Evolutionary conservation across 805 yeast genomes (phyloP).

Genomic region (Dipodascopsis uninucleata): DNA sequence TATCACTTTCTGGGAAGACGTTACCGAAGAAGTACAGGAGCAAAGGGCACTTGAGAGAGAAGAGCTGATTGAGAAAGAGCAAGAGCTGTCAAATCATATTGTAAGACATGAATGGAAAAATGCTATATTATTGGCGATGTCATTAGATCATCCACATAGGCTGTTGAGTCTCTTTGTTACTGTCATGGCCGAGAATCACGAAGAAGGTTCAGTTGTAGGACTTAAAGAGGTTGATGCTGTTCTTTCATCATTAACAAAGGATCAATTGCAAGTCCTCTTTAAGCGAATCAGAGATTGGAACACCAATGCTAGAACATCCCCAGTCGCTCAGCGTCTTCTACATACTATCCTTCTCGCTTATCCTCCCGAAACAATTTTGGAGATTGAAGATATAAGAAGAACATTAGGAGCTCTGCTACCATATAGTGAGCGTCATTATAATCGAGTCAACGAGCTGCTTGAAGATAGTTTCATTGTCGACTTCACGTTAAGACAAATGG

Average conservation of each 20-base stretch:
- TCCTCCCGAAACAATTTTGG: conserved; percentile 53
- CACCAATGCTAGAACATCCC: conserved; percentile 75
- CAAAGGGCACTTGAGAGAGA: conserved; percentile 50
- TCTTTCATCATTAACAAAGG: conserved; percentile 53
- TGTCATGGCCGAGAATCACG: conserved; percentile 48
- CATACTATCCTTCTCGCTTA: conserved; percentile 58
- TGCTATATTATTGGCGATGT: conserved; percentile 81
- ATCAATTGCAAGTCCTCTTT: conserved; percentile 58
- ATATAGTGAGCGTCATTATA: conserved; percentile 80
- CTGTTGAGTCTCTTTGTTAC: conserved; percentile 71
- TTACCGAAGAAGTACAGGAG: conserved; percentile 66
- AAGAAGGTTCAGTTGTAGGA: conserved; percentile 51
- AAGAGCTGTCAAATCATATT: conserved; percentile 72
- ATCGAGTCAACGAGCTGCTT: conserved; percentile 69
- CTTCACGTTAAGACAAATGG: conserved; percentile 70
- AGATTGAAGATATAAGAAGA: conserved; percentile 63
- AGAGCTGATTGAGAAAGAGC: conserved; percentile 81
- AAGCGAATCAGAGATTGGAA: conserved; percentile 92
- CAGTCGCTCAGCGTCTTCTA: conserved; percentile 73
- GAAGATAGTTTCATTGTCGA: conserved; percentile 86
- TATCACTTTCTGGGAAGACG: conserved; percentile 83
- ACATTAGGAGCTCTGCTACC: conserved; percentile 77
- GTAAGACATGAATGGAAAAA: conserved; percentile 74
- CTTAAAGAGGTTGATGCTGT: conserved; percentile 60
- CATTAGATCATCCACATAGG: conserved; percentile 86